phyloP scores from a whole-genome alignment of 2,329 filamentous ascomycete genomes.

The Sclerotinia nivalis region DNA sequence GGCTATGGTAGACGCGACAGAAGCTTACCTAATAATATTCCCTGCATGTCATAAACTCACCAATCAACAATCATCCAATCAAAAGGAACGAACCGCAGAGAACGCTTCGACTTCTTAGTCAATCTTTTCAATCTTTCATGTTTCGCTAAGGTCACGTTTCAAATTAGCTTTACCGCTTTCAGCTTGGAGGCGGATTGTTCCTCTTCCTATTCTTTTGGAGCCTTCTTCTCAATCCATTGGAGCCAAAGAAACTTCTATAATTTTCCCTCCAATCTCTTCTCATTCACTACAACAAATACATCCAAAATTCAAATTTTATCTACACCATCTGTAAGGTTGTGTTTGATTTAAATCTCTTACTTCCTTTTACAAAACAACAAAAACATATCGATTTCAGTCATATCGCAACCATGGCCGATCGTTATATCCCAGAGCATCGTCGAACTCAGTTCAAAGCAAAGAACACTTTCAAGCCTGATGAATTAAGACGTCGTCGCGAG shows the following conservation, averaged over 20 bases:
- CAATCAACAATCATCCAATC: slow-evolving; percentile 1
- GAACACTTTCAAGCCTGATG: slow-evolving; percentile 98
- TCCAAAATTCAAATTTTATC: slow-evolving; percentile 26
- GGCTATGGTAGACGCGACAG: not conserved
- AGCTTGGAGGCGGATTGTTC: slow-evolving; percentile 17
- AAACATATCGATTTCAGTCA: slow-evolving; percentile 23
- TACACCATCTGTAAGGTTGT: slow-evolving; percentile 17
- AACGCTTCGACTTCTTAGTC: not conserved
- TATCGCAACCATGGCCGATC: slow-evolving; percentile 75
- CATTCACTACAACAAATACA: slow-evolving; percentile 16
- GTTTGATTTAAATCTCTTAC: slow-evolving; percentile 4
- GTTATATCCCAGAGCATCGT: slow-evolving; percentile 99
- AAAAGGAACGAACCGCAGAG: not conserved
- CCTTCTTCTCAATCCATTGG: slow-evolving; percentile 20
- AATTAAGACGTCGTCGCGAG: slow-evolving; percentile 95
- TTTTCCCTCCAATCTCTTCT: slow-evolving; percentile 19
- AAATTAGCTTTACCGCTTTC: slow-evolving; percentile 12
- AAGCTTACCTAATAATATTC: not conserved
- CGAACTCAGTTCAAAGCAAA: slow-evolving; percentile 99
- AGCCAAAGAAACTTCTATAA: slow-evolving; percentile 24
- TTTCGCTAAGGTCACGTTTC: slow-evolving; percentile 18
- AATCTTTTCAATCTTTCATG: not conserved
- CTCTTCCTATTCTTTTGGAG: slow-evolving; percentile 16
- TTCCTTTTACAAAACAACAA: slow-evolving; percentile 19
- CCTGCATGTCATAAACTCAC: not conserved